phyloP scores from a whole-genome alignment of 805 yeast genomes.

The Candida glaebosa region DNA sequence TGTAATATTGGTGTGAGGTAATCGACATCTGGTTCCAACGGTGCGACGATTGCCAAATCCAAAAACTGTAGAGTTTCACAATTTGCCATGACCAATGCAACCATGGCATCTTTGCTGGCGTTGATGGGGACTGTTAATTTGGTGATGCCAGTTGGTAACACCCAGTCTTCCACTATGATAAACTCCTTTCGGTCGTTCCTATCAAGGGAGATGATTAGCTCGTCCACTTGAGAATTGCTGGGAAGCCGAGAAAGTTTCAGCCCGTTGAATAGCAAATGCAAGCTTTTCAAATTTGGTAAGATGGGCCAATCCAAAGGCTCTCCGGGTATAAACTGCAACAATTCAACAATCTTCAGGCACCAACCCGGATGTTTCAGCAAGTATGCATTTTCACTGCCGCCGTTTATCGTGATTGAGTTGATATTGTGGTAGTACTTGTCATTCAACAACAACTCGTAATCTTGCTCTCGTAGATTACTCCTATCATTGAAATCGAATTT shows the following conservation, averaged over 20 bases:
- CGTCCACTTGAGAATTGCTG: not conserved
- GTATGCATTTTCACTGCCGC: not conserved
- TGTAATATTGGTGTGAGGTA: not conserved
- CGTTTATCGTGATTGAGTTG: not conserved
- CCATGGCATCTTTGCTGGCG: not conserved
- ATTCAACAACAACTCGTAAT: not conserved
- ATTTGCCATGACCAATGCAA: not conserved
- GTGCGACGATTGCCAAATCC: not conserved
- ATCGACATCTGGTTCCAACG: not conserved
- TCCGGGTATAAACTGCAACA: not conserved
- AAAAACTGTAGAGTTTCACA: not conserved
- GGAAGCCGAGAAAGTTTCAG: not conserved
- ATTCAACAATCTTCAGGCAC: not conserved
- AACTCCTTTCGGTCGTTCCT: not conserved
- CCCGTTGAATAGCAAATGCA: not conserved
- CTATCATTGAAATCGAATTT: slow-evolving; percentile 1
- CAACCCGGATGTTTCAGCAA: not conserved
- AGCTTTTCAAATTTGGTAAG: not conserved
- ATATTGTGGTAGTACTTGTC: not conserved
- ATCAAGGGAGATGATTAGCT: not conserved
- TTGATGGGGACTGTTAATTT: not conserved
- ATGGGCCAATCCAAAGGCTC: not conserved
- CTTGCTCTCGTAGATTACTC: not conserved
- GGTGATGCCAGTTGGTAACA: not conserved
- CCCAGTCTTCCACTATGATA: not conserved